These are phyloP conservation scores for Cryptosporidium andersoni DNA, from an alignment of 169 alveolate species.

Conservation along the genomic window DNA sequence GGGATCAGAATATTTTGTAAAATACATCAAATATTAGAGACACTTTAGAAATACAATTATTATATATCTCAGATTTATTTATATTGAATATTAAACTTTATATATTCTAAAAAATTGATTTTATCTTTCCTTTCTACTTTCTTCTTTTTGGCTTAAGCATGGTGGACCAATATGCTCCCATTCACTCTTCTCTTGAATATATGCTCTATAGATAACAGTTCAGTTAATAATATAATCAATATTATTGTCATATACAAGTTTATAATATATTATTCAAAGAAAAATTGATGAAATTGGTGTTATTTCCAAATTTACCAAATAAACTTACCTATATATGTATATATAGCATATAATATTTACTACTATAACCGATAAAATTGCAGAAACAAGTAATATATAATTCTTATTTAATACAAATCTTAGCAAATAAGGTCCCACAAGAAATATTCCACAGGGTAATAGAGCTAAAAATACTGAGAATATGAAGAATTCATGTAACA, in stretches of 20 bases:
- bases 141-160: background rate
- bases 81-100: background rate
- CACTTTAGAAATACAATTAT: too few relatives aligned
- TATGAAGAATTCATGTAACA: constrained; percentile 20
- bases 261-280: constrained; percentile 1
- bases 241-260: background rate
- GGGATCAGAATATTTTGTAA: too few relatives aligned
- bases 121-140: constrained; percentile 32
- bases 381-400: constrained; percentile 46
- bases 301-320: background rate
- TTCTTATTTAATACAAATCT: constrained; percentile 26
- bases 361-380: constrained; percentile 44
- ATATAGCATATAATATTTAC: constrained; percentile 48
- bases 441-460: constrained; percentile 62
- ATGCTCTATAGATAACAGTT: constrained; percentile 12
- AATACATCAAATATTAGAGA: too few relatives aligned
- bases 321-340: constrained; percentile 64
- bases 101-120: background rate
- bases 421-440: constrained; percentile 27
- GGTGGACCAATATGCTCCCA: constrained; percentile 72
- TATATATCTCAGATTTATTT: background rate
- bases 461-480: constrained; percentile 31
- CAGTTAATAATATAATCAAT: background rate
- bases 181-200: constrained; percentile 65
- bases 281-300: background rate